Base-by-base conservation (phyloP, 192 early-diverging fungal species). In the Oehlia diaphana region DNA sequence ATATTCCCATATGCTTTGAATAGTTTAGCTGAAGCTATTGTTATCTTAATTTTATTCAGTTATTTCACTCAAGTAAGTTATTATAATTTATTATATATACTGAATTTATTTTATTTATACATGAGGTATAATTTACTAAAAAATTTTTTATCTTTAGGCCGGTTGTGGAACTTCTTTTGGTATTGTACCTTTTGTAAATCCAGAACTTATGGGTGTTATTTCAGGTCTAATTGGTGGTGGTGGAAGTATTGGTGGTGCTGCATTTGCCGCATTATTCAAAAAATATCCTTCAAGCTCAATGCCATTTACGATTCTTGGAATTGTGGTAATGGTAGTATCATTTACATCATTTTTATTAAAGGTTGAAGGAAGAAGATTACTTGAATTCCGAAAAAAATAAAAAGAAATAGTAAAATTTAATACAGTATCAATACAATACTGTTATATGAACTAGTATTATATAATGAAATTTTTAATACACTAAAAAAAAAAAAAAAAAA, bases 191-290 rank as follows among this genome's bases (percentile, higher is more conserved):
- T 89, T 83, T 76, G 82, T 90, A 23, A 85, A 85, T 63, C 83
- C 86, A 2, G 66, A 44, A 23, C 82, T 81, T 39, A 84, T 78
- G 64, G 91, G 91, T 10, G 74, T 81, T 4, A 83, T 86, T 2
- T 86, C 88, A 31, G 91, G 91, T 13, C 81, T 92, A 35, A 80
- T 92, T 67, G 91, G 91, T 19, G 89, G 91, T 12, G 89, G 87
- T 26, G 91, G 91, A 31, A 92, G 86, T 63, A 13, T 89, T 31
- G 91, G 91, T 7, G 91, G 90, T 4, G 82, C 88, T 21, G 28
- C 89, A 6, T 92, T 92, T 81, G 86, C 80, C 42, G 79, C 82
- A 6, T 62, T 91, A 31, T 91, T 90, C 82, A 82, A 82, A 33
- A 16, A 49, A n/a, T 88, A 83, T 81, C 21, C 12, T 37, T 68